Evolutionary conservation across 805 yeast species (phyloP).

Genomic region (Wickerhamomyces chambardii): DNA sequence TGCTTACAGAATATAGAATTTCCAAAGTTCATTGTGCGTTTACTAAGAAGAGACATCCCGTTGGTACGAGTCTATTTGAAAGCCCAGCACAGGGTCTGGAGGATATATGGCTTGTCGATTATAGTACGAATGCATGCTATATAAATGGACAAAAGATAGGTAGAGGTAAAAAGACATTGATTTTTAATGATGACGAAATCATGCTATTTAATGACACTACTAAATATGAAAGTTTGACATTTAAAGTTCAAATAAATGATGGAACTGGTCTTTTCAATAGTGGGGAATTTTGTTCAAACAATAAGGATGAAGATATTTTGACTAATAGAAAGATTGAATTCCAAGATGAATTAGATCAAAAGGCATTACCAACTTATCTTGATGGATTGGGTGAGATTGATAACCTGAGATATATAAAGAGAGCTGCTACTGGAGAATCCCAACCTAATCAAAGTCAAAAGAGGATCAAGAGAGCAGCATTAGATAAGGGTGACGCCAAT

Average conservation of each 20-base stretch:
- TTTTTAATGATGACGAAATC: constrained; percentile 58
- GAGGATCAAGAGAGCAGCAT: constrained; percentile 16
- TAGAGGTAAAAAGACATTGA: constrained; percentile 49
- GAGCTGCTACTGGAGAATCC: neutral
- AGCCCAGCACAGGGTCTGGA: constrained; percentile 69
- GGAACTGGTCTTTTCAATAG: constrained; percentile 55
- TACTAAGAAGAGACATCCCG: constrained; percentile 52
- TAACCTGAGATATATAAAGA: neutral
- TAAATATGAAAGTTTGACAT: constrained; percentile 43
- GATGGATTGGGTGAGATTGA: neutral
- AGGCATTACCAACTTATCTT: constrained; percentile 2
- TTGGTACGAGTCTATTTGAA: constrained; percentile 46
- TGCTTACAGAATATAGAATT: constrained; percentile 63
- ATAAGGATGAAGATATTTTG: neutral
- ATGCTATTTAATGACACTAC: constrained; percentile 56
- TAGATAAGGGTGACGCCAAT: constrained; percentile 18
- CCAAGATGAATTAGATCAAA: constrained; percentile 11
- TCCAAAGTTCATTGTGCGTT: constrained; percentile 81
- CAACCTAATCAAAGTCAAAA: neutral
- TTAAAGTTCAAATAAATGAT: constrained; percentile 43
- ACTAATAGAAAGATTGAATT: neutral
- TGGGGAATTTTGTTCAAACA: constrained; percentile 26
- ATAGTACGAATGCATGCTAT: constrained; percentile 71
- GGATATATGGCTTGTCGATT: constrained; percentile 75
- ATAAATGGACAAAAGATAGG: constrained; percentile 54